Percentiles rank a stretch among this genome's conserved stretches.
phyloP scores from a whole-genome alignment of 163 green algal species.

The Prototheca cutis region DNA sequence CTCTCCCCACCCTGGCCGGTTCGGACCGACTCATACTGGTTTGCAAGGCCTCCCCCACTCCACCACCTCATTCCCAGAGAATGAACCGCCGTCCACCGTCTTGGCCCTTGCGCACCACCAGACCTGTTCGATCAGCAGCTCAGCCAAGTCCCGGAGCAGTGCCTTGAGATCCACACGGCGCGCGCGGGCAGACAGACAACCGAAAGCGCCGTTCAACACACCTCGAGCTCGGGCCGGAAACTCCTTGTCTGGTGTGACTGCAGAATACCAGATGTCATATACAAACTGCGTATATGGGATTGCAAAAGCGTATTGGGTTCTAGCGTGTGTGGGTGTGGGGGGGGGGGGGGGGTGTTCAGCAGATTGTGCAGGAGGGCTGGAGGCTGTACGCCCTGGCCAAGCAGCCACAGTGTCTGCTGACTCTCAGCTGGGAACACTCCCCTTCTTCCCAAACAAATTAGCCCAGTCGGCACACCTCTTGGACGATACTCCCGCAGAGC shows the following conservation, averaged over 20 bases:
- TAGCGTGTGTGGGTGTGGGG: no score
- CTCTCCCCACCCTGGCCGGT: no score
- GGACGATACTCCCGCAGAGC: conserved; percentile 59
- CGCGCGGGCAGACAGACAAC: conserved; percentile 31
- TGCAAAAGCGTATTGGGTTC: no score
- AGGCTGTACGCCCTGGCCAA: no score
- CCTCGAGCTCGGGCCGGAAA: conserved; percentile 51
- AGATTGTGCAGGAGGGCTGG: no score
- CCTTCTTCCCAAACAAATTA: not conserved
- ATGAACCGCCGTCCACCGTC: no score
- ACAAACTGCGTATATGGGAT: conserved; percentile 48
- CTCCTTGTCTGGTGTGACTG: conserved; percentile 60
- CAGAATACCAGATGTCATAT: conserved; percentile 66
- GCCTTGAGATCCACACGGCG: conserved; percentile 36
- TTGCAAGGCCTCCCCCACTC: no score
- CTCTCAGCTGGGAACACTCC: not conserved
- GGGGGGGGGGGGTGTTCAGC: no score
- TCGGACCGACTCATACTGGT: no score
- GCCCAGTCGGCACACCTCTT: conserved; percentile 41
- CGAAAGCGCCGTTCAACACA: conserved; percentile 63
- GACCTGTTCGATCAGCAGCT: conserved; percentile 53
- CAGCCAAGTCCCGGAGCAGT: conserved; percentile 42
- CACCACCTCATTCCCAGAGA: no score
- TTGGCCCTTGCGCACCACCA: no score
- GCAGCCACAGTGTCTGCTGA: no score